Percentiles rank a stretch among this genome's conserved stretches.
phyloP scores from a whole-genome alignment of 352 stramenopile species.

The Pythium insidiosum region DNA sequence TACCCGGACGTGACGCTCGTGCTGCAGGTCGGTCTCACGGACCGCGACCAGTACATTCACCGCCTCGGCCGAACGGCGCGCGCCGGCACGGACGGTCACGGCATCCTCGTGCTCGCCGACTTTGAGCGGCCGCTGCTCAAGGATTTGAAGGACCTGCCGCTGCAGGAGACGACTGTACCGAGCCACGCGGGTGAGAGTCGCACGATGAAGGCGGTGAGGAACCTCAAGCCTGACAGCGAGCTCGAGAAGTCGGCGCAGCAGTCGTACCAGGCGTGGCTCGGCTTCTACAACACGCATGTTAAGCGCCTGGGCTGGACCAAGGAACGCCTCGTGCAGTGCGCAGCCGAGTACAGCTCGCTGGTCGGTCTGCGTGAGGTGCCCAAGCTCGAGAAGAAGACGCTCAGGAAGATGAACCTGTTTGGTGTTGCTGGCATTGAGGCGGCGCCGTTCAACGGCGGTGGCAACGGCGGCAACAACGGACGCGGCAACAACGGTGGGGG shows the following conservation, averaged over 20 bases:
- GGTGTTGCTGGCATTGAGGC: slow-evolving; percentile 39
- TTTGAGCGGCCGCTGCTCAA: slow-evolving; percentile 78
- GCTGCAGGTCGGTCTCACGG: slow-evolving; percentile 77
- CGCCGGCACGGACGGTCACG: slow-evolving; percentile 80
- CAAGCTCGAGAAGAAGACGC: slow-evolving; percentile 54
- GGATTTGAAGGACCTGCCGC: slow-evolving; percentile 57
- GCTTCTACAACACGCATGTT: slow-evolving; percentile 89
- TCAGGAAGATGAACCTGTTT: slow-evolving; percentile 66
- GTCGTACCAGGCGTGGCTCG: slow-evolving; percentile 93
- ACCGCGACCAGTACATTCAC: slow-evolving; percentile 94
- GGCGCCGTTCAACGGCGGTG: slow-evolving; percentile 12
- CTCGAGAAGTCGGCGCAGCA: slow-evolving; percentile 73
- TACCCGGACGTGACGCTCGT: slow-evolving; percentile 92
- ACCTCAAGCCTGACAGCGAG: slow-evolving; percentile 34
- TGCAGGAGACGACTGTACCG: slow-evolving; percentile 22
- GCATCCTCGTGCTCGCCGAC: slow-evolving; percentile 74
- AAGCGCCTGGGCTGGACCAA: slow-evolving; percentile 31
- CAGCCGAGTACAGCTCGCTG: slow-evolving; percentile 31
- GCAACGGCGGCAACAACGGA: slow-evolving; percentile 8
- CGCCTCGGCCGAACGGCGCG: slow-evolving; percentile 91
- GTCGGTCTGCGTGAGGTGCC: slow-evolving; percentile 40
- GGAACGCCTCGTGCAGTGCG: slow-evolving; percentile 44
- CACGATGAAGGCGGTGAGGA: slow-evolving; percentile 24
- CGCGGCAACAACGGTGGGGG: slow-evolving; percentile 8
- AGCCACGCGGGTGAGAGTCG: slow-evolving; percentile 8